These are phyloP conservation scores for Metarhizium rileyi DNA, from an alignment of 2,329 filamentous ascomycete genomes.

Conservation along the genomic window DNA sequence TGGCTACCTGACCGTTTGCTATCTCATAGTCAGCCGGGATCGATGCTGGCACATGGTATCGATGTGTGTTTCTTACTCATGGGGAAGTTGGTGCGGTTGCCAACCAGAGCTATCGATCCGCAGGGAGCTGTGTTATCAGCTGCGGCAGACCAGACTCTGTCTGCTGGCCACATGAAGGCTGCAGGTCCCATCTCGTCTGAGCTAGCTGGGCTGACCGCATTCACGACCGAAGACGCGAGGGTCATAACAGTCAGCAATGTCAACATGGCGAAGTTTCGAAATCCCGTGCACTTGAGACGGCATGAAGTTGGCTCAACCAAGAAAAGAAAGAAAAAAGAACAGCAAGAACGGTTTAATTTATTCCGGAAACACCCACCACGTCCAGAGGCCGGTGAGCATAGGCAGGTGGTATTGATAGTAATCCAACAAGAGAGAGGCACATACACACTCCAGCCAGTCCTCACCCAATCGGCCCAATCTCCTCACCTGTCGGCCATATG, in stretches of 20 bases:
- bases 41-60: background rate
- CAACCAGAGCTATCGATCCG: slow-evolving; percentile 36
- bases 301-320: background rate
- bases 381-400: too few species aligned
- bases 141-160: slow-evolving; percentile 43
- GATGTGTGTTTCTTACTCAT: slow-evolving; percentile 26
- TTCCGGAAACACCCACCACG: too few species aligned
- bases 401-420: too few species aligned
- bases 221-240: background rate
- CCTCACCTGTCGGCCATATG: too few species aligned
- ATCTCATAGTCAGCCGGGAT: background rate
- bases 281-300: background rate
- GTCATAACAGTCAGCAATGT: slow-evolving; percentile 11
- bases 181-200: slow-evolving; percentile 39
- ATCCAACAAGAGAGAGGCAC: too few species aligned
- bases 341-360: too few species aligned
- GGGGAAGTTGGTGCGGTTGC: slow-evolving; percentile 46
- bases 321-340: background rate
- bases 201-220: background rate
- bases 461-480: too few species aligned
- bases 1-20: slow-evolving; percentile 45
- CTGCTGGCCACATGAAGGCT: slow-evolving; percentile 50
- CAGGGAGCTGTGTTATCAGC: slow-evolving; percentile 49
- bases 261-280: slow-evolving; percentile 11
- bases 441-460: too few species aligned